Conservation (phyloP, 176 grass and related monocot species). For the Elaeis guineensis region DNA sequence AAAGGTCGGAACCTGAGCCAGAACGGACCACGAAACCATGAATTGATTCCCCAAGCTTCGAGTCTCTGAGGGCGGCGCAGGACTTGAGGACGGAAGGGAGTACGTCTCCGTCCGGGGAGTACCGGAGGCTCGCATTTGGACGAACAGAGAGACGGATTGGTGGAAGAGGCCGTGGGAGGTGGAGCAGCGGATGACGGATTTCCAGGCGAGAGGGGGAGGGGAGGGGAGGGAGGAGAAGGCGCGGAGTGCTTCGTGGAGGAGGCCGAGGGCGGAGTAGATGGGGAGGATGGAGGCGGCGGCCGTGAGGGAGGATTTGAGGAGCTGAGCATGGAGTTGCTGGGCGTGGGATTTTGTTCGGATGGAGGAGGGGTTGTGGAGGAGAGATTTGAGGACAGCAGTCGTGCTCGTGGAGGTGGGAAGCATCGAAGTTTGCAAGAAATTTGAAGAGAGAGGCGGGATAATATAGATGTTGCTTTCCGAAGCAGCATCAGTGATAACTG, state of each 20-base stretch:
- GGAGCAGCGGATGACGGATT: slow-evolving; percentile 34
- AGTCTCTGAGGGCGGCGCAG: slow-evolving; percentile 29
- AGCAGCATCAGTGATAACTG: no score
- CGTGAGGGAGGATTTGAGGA: slow-evolving; percentile 6
- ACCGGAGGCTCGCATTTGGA: slow-evolving; percentile 31
- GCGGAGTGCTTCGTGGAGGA: slow-evolving; percentile 3
- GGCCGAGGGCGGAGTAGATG: not conserved
- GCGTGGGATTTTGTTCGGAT: slow-evolving; percentile 8
- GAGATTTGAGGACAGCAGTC: not conserved
- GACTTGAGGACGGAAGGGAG: slow-evolving; percentile 59
- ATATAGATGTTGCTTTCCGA: no score
- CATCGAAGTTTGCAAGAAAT: no score
- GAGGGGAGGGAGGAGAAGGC: slow-evolving; percentile 13
- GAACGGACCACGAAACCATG: slow-evolving; percentile 58
- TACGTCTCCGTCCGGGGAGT: slow-evolving; percentile 16
- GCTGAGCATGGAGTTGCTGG: slow-evolving; percentile 7
- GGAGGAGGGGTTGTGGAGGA: not conserved
- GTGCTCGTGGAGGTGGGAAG: no score
- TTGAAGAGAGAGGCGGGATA: no score
- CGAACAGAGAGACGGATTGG: slow-evolving; percentile 41
- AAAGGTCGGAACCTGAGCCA: slow-evolving; percentile 36
- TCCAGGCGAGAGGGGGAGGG: slow-evolving; percentile 26
- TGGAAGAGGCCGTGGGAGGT: slow-evolving; percentile 36
- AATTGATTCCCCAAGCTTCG: slow-evolving; percentile 34
- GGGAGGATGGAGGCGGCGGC: not conserved